A percentile compares a stretch with the other conserved stretches of the same genome.
Evolutionary conservation across 805 yeast genomes (phyloP).

Genomic region (Candida schatavii): DNA sequence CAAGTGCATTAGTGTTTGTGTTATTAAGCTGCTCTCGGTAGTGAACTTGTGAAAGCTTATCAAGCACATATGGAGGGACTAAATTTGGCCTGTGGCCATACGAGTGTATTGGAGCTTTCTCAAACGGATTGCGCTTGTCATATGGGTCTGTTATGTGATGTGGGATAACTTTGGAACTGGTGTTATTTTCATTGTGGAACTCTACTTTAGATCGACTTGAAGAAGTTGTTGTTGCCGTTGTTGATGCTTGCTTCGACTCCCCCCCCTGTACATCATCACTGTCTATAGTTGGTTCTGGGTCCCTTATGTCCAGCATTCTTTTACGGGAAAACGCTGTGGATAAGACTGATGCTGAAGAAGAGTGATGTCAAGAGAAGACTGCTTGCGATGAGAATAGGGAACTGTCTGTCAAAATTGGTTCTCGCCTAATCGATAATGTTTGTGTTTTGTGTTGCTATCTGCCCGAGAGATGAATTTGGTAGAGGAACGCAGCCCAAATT

Average conservation of each 20-base stretch:
- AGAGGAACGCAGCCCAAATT: too few relatives aligned
- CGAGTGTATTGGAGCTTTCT: constrained; percentile 23
- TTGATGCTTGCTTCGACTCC: neutral
- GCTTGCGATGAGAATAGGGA: too few relatives aligned
- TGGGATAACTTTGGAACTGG: neutral
- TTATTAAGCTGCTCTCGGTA: constrained; percentile 35
- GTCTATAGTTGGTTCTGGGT: neutral
- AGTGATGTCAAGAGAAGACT: too few relatives aligned
- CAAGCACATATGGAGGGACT: constrained; percentile 65
- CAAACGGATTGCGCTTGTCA: constrained; percentile 22
- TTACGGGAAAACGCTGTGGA: too few relatives aligned
- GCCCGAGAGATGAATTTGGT: too few relatives aligned
- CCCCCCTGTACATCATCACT: neutral
- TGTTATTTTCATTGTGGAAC: neutral
- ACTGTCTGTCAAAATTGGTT: too few relatives aligned
- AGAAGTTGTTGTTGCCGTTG: neutral
- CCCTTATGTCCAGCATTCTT: neutral
- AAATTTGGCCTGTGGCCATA: constrained; percentile 36
- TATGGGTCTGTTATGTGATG: neutral
- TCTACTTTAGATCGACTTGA: neutral
- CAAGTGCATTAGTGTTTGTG: constrained; percentile 24
- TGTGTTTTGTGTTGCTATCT: too few relatives aligned
- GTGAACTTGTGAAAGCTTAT: constrained; percentile 45
- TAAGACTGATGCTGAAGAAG: too few relatives aligned
- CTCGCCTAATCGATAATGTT: too few relatives aligned